phyloP scores from a whole-genome alignment of 306 rosid species.

The Pachyrhizus erosus region DNA sequence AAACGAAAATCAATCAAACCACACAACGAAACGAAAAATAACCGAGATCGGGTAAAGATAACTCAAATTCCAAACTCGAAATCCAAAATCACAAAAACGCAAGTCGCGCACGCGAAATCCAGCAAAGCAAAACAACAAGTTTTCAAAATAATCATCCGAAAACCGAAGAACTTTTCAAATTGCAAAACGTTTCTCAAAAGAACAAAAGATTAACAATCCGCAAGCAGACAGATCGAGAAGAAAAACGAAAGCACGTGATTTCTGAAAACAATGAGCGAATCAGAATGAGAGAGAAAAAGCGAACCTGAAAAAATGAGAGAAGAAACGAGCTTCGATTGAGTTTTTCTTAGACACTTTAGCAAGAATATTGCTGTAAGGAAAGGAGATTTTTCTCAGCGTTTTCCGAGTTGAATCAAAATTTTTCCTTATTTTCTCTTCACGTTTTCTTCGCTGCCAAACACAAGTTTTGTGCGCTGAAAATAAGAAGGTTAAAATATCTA shows the following conservation, averaged over 20 bases:
- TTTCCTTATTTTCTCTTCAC: constrained; percentile 23
- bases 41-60: constrained; percentile 40
- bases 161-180: neutral
- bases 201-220: neutral
- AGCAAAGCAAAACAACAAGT: neutral
- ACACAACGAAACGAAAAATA: neutral
- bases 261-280: constrained; percentile 24
- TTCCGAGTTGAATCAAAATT: constrained; percentile 47
- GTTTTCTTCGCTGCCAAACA: constrained; percentile 52
- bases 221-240: constrained; percentile 30
- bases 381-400: constrained; percentile 48
- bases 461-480: neutral
- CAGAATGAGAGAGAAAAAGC: neutral
- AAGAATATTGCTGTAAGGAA: constrained; percentile 48
- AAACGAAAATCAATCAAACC: constrained; percentile 17
- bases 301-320: constrained; percentile 32
- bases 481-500: constrained; percentile 45
- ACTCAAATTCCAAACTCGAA: constrained; percentile 23
- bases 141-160: constrained; percentile 19
- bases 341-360: constrained; percentile 28
- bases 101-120: neutral
- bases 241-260: neutral
- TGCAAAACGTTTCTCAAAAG: neutral
- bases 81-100: neutral
- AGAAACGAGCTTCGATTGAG: constrained; percentile 39